Percentiles rank a stretch among this genome's conserved stretches.
Conservation (phyloP, 768 basidiomycete species). For the Rhizopogon rudus region DNA sequence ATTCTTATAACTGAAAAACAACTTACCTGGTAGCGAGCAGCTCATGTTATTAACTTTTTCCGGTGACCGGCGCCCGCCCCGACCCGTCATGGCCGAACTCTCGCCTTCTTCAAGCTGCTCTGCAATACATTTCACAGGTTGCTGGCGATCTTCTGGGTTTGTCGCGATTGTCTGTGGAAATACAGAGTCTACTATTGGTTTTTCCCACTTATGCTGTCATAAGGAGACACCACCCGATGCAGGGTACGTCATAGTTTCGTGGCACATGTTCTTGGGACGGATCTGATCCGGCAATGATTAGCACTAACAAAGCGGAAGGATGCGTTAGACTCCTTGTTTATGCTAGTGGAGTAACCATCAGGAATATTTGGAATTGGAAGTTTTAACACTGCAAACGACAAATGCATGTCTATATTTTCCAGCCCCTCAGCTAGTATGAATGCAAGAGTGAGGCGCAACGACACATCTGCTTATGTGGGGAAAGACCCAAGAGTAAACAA, state of each 20-base stretch:
- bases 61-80: too few species aligned
- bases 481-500: conserved; percentile 63
- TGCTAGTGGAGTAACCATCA: neutral
- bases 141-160: too few species aligned
- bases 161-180: too few species aligned
- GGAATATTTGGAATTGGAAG: neutral
- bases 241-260: neutral
- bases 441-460: neutral
- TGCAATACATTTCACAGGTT: too few species aligned
- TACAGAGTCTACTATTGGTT: too few species aligned
- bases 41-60: too few species aligned
- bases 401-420: neutral
- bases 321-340: neutral
- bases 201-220: too few species aligned
- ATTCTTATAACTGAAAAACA: too few species aligned
- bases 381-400: neutral
- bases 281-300: neutral
- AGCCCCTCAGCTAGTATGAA: neutral
- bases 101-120: too few species aligned
- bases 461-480: conserved; percentile 23
- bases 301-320: neutral
- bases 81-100: too few species aligned
- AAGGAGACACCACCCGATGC: too few species aligned
- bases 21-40: too few species aligned
- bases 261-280: neutral